phyloP scores from a whole-genome alignment of 345 rosid genomes.

The Luvunga scandens region DNA sequence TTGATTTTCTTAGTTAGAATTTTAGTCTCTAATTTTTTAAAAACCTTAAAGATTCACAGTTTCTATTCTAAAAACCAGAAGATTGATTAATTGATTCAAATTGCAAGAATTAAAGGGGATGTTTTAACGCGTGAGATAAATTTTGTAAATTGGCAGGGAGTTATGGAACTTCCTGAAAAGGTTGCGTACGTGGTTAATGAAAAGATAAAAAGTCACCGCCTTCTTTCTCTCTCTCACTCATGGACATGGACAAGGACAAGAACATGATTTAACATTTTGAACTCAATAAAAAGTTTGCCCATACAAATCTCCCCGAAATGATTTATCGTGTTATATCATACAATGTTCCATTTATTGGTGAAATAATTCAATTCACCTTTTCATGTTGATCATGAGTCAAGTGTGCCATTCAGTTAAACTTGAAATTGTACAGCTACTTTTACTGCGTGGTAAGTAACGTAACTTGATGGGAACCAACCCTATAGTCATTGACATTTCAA shows the following conservation, averaged over 20 bases:
- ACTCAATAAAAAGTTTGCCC: constrained; percentile 9
- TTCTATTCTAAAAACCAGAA: too few relatives aligned
- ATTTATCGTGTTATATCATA: background rate
- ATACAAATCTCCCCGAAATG: background rate
- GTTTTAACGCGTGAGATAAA: background rate
- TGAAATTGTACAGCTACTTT: background rate
- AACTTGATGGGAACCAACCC: background rate
- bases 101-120: too few relatives aligned
- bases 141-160: background rate
- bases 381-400: constrained; percentile 11
- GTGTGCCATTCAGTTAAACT: background rate
- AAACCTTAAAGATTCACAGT: too few relatives aligned
- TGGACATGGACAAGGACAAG: too few relatives aligned
- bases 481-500: background rate
- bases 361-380: constrained; percentile 18
- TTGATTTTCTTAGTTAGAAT: too few relatives aligned
- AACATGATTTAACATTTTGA: constrained; percentile 27
- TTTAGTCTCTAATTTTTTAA: too few relatives aligned
- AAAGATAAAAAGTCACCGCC: constrained; percentile 16
- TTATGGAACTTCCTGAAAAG: background rate
- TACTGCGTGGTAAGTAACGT: background rate
- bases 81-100: too few relatives aligned
- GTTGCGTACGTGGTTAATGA: background rate
- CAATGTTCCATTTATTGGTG: background rate
- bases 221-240: background rate